These are phyloP conservation scores for Logfia minima DNA, from an alignment of 129 eudicot species.

Conservation along the genomic window DNA sequence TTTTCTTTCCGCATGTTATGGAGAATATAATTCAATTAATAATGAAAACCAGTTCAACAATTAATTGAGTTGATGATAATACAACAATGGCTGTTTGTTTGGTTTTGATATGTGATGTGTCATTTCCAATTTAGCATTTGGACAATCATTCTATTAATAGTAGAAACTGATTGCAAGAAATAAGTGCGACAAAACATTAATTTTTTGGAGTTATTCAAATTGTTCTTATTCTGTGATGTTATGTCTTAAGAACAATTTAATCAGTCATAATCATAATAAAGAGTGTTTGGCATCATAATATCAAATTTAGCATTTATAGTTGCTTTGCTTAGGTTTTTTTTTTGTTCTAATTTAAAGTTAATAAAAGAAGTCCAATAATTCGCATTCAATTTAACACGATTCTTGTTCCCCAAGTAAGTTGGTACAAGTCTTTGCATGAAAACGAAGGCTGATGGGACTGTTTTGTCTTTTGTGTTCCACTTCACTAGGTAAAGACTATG, in stretches of 20 bases:
- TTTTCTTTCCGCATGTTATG: too few relatives aligned
- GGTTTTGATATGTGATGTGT: background rate
- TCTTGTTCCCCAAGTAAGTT: conserved; percentile 7
- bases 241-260: background rate
- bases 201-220: background rate
- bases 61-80: too few relatives aligned
- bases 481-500: background rate
- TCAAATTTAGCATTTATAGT: background rate
- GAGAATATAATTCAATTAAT: too few relatives aligned
- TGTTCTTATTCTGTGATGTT: background rate
- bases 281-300: background rate
- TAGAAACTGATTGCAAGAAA: background rate
- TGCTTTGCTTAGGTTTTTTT: background rate
- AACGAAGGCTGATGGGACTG: background rate
- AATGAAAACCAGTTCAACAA: too few relatives aligned
- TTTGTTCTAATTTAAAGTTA: background rate
- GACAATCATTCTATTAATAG: background rate
- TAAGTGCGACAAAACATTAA: background rate
- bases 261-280: background rate
- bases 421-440: background rate
- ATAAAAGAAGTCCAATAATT: background rate
- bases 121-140: background rate
- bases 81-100: too few relatives aligned
- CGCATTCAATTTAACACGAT: conserved; percentile 3
- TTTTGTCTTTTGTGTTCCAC: background rate